phyloP scores from a whole-genome alignment of 768 basidiomycete genomes.

The Mycena rebaudengoi region DNA sequence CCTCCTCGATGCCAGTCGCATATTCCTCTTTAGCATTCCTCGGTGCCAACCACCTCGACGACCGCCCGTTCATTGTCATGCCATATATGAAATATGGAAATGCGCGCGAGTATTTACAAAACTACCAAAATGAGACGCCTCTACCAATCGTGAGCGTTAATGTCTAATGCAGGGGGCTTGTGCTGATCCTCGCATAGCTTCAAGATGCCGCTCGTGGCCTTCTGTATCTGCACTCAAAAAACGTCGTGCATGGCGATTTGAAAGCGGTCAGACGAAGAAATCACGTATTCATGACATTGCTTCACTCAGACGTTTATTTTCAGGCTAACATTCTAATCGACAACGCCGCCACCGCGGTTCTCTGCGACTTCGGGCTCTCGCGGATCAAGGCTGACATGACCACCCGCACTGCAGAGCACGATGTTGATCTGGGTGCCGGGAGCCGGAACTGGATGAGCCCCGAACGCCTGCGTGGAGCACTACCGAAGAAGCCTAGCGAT shows the following conservation, averaged over 20 bases:
- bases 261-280: neutral
- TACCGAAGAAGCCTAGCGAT: conserved; percentile 23
- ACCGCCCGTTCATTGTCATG: conserved; percentile 27
- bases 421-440: neutral
- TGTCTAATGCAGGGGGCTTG: no score
- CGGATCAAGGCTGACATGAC: conserved; percentile 19
- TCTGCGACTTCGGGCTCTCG: conserved; percentile 25
- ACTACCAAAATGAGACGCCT: neutral
- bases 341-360: conserved; percentile 13
- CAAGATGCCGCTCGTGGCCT: conserved; percentile 5
- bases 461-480: conserved; percentile 22
- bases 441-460: conserved; percentile 32
- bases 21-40: conserved; percentile 24
- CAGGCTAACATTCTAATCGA: conserved; percentile 24
- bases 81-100: conserved; percentile 22
- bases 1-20: no score
- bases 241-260: conserved; percentile 7
- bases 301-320: no score
- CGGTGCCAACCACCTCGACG: conserved; percentile 23
- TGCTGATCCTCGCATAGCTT: neutral
- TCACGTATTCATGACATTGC: neutral
- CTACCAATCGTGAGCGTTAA: neutral
- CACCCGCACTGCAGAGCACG: neutral
- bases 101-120: conserved; percentile 15
- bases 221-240: conserved; percentile 14